Conservation (phyloP, 257 asterid species). For the Przewalskia tangutica region DNA sequence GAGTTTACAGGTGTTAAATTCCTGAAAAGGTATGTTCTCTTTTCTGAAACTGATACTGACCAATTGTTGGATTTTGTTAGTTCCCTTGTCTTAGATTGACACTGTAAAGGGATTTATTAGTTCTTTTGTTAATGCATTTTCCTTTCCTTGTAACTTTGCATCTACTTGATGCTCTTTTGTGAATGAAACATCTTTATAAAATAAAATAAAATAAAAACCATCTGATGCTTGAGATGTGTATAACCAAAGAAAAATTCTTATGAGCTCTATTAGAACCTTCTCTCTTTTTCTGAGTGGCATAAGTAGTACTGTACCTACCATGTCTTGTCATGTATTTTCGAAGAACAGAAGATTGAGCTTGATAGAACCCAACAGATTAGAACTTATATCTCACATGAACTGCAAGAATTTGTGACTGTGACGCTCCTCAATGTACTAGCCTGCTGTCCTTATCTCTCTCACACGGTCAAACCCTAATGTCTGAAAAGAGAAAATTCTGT, state of each 20-base stretch:
- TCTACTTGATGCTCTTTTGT: too few relatives aligned
- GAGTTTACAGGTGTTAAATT: conserved; percentile 59
- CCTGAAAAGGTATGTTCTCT: conserved; percentile 42
- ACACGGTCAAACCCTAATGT: neutral
- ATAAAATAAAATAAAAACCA: too few relatives aligned
- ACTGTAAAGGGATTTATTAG: too few relatives aligned
- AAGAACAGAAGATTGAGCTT: neutral
- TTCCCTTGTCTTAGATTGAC: too few relatives aligned
- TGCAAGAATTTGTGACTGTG: neutral
- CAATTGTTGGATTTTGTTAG: too few relatives aligned
- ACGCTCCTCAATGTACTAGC: neutral
- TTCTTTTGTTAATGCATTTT: too few relatives aligned
- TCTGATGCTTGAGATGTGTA: neutral
- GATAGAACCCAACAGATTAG: neutral
- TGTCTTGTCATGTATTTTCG: neutral
- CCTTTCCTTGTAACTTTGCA: too few relatives aligned
- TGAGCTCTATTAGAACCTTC: neutral
- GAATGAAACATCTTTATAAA: too few relatives aligned
- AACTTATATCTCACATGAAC: neutral
- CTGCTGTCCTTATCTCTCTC: neutral
- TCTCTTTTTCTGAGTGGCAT: neutral
- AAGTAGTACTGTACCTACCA: neutral
- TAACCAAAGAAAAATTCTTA: neutral
- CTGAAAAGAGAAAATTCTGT: neutral
- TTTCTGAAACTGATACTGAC: neutral